Percentiles rank a stretch among this genome's conserved stretches.
These are phyloP conservation scores for Secale cereale DNA, from an alignment of 176 grass and related monocot genomes.

Conservation along the genomic window DNA sequence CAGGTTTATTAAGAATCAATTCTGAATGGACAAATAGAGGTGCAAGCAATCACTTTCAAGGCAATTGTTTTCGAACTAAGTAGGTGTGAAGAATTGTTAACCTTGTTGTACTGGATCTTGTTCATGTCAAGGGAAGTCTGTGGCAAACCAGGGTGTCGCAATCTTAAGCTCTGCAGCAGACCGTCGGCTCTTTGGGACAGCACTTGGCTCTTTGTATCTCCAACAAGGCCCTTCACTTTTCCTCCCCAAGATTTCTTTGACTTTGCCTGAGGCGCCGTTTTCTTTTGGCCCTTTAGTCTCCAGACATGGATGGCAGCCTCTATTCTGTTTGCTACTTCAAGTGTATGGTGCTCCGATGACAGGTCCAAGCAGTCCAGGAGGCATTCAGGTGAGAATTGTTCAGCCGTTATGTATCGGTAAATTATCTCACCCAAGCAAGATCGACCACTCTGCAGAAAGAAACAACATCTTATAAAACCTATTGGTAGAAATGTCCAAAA, in stretches of 20 bases:
- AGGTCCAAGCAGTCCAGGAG: slow-evolving; percentile 89
- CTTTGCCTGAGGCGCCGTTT: slow-evolving; percentile 50
- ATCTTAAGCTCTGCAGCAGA: slow-evolving; percentile 78
- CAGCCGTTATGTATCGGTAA: slow-evolving; percentile 85
- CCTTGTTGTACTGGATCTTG: slow-evolving; percentile 99
- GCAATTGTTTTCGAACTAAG: background rate
- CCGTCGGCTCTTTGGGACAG: slow-evolving; percentile 80
- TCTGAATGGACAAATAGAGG: background rate
- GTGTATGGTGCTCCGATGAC: slow-evolving; percentile 90
- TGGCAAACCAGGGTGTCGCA: slow-evolving; percentile 79
- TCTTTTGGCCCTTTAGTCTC: slow-evolving; percentile 72
- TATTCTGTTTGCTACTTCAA: slow-evolving; percentile 90
- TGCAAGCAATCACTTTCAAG: background rate
- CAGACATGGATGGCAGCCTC: slow-evolving; percentile 96
- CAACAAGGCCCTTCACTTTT: slow-evolving; percentile 83
- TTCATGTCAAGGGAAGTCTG: slow-evolving; percentile 95
- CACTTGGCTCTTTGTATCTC: slow-evolving; percentile 51
- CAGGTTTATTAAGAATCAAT: background rate
- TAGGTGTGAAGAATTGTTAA: slow-evolving; percentile 18
- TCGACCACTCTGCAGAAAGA: slow-evolving; percentile 75
- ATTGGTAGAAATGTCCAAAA: background rate
- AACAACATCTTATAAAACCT: background rate
- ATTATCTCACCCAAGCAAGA: slow-evolving; percentile 95
- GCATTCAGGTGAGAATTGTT: slow-evolving; percentile 93
- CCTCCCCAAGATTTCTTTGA: slow-evolving; percentile 87